Evolutionary conservation across 78 protist species (phyloP), one percentile per base, ranked within the genome.

Genomic region (Tieghemostelium lacteum): DNA sequence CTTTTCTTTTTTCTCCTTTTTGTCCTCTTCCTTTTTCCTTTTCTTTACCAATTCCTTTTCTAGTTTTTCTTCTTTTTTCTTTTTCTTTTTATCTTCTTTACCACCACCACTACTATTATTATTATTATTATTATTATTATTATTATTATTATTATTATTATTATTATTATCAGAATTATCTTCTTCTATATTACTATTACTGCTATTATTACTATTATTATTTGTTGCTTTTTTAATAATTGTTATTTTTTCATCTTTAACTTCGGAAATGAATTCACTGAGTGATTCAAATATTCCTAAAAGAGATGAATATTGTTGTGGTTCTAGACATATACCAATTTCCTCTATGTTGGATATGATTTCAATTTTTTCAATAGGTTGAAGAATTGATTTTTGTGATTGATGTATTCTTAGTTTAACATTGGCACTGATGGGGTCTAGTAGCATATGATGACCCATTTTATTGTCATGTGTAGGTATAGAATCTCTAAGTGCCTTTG

Each of bases 261-360:
- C 40, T 20, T 83, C 91, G 54, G 37, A 58, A 37, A 83, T 78
- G 69, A 83, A 83, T 42, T 83, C 91, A 55, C 76, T 66, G 26
- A 83, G 64, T 28, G 75, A 54, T 57, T 83, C 91, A 5, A 83
- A 58, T 5, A 83, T 69, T n/a, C 72, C 45, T 29, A 83, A 42
- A 6, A 83, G 45, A 29, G 91, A 83, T 7, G 61, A 42, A 24
- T 83, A 83, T 57, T 83, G 91, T 31, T 83, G 66, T 8, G 91
- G 91, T n/a, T 83, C 78, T 28, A 83, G 17, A 12, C 61, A 69
- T 52, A 83, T n/a, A 17, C 72, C 78, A 58, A 83, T 83, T 28
- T 83, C 91, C 1, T 83, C 91, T 6, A 83, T 83, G 49, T 36
- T 29, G 10, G 91, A 67, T 29, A 58, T 78, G 22, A 83, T 83